Evolutionary conservation across 805 yeast genomes (phyloP), one percentile per base, ranked within the genome.

Genomic region (Kuraishia cidri): DNA sequence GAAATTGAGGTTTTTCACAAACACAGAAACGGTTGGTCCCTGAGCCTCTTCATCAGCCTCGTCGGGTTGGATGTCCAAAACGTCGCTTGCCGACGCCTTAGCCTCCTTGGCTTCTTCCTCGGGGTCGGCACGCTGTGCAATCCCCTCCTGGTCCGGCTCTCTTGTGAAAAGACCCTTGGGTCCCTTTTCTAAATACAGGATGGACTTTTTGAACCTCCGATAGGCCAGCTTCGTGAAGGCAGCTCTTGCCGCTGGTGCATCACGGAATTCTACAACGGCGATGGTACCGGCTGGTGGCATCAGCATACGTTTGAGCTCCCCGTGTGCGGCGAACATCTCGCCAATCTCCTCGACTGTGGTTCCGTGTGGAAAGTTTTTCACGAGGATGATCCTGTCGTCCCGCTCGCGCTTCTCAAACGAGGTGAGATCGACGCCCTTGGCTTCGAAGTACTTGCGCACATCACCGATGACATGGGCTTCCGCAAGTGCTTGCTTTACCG

Each of bases 231-330:
- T 86, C 19, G 83, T 66, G 53, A 92, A 92, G 1, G 97, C 97
- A 3, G 84, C 67, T 57, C 97, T 77, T 2, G 94, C 97, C 29
- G 81, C 65, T 10, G 94, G 80, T 3, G 77, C 60, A 52, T 83
- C 90, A 46, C 87, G 67, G 56, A 78, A 88, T 56, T 90, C 96
- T 7, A 92, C 78, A 49, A 92, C 82, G 9, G 97, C 97, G 46
- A 92, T 86, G 0, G 96, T 87, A 7, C 97, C 97, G 5, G 94
- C 82, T 5, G 96, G 95, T 11, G 98, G 98, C 86, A 92, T 83
- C 40, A 92, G 58, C 12, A 87, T 65, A 44, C 95, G 69, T 41
- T 75, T 76, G 18, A 92, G 48, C 41, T 80, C 80, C 34, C 98
- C 98, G 55, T 72, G 76, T 24, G 78, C 79, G 2, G 79, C 56